Base-by-base conservation (phyloP, 2,329 filamentous ascomycete species). In the Talaromyces sp. region DNA sequence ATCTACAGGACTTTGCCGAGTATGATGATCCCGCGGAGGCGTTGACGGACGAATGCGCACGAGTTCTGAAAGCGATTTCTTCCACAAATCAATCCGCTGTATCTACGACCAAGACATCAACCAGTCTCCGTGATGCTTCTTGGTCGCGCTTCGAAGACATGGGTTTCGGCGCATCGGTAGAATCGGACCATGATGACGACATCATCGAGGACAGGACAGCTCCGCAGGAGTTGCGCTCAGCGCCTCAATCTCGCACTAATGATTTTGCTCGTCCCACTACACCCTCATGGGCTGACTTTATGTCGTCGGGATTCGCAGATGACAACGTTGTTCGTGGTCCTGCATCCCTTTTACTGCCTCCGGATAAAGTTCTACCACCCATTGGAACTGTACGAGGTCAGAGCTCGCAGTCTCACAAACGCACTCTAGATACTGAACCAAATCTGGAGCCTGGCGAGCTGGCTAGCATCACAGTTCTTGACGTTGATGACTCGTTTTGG, bases 71-170 rank as follows among this genome's bases (percentile, higher is more conserved):
- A 70, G 88, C 89, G 31, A 93, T 99, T 64, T 91, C 94, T 11
- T 86, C 89, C 0, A 86, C 89, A 46, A 97, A 97, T 65, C 89
- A 96, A 70, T 94, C 90, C 0, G 85, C 88, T 56, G 84, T 86
- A 13, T 88, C 87, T 4, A 87, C 81, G 68, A 79, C 84, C 15
- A 86, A 89, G 69, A 83, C 85, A 58, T 89, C 87, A 1, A 90
- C 87, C 4, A 85, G 87, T 60, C 75, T 91, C 57, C 84, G 84
- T 36, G 92, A 97, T 71, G 89, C 92, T 19, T 95, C 92, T 0
- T 99, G 94, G 94, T 97, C 94, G 15, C 85, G 91, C 53, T 99
- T 99, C 63, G 91, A 97, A 71, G 94, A 97, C 68, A 85, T 97
- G 65, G 94, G 94, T 1, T 99, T 97, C 69, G 85, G 88, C 3